Evolutionary conservation across 495 filamentous ascomycete genomes (phyloP).

Genomic region (Tuber melanosporum): DNA sequence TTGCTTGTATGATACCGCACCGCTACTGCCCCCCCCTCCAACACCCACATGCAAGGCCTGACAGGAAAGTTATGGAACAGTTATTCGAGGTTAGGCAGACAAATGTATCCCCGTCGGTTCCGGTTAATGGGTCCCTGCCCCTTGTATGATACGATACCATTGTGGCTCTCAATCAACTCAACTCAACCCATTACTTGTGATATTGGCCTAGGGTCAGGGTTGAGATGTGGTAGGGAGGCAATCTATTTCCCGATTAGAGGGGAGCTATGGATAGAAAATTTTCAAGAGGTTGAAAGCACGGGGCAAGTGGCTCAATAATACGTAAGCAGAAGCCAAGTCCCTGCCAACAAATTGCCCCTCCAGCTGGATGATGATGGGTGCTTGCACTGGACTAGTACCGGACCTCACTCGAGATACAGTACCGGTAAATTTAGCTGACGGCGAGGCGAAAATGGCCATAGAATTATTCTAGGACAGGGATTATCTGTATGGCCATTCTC

Average conservation of each 20-base stretch:
- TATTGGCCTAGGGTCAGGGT: background rate
- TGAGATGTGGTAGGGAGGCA: background rate
- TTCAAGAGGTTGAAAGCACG: background rate
- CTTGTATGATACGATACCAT: background rate
- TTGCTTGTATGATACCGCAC: background rate
- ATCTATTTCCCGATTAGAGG: background rate
- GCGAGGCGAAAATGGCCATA: too few species aligned
- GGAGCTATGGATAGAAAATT: background rate
- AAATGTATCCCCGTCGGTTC: background rate
- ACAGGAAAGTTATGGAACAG: background rate
- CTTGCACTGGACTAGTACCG: background rate
- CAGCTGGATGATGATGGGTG: too few species aligned
- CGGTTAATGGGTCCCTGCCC: background rate
- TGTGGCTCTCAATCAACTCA: background rate
- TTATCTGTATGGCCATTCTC: too few species aligned
- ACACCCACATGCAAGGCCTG: background rate
- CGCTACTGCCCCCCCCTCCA: background rate
- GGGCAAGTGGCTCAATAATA: slow-evolving; percentile 4
- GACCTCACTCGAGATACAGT: too few species aligned
- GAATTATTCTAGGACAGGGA: too few species aligned
- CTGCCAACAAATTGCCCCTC: background rate
- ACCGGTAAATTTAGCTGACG: too few species aligned
- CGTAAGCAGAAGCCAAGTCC: background rate
- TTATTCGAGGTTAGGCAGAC: background rate
- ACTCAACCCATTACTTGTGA: background rate